phyloP scores from a whole-genome alignment of 768 basidiomycete species.

The Trametes cinnabarina region DNA sequence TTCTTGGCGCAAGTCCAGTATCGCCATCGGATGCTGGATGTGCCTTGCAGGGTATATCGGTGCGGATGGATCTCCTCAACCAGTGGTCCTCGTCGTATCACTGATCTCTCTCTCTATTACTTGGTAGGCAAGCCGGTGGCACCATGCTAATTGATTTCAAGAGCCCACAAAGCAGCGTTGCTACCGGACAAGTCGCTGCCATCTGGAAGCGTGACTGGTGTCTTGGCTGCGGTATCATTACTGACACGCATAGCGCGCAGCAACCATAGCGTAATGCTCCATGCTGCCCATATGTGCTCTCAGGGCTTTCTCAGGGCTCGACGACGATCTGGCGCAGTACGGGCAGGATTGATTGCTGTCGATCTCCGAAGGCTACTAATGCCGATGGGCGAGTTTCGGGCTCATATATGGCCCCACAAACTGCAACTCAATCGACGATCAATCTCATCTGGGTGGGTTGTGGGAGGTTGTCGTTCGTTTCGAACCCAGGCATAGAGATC shows the following conservation, averaged over 20 bases:
- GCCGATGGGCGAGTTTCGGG: neutral
- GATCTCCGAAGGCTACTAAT: neutral
- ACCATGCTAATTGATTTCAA: slow-evolving; percentile 51
- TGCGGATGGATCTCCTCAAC: slow-evolving; percentile 22
- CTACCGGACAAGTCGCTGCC: slow-evolving; percentile 78
- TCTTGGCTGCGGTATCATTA: slow-evolving; percentile 78
- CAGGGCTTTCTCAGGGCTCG: too few relatives aligned
- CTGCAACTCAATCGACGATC: slow-evolving; percentile 22
- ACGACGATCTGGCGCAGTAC: too few relatives aligned
- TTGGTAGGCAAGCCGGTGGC: slow-evolving; percentile 23
- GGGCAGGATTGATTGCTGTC: too few relatives aligned
- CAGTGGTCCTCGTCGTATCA: too few relatives aligned
- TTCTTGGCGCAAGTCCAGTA: slow-evolving; percentile 55
- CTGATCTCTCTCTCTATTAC: too few relatives aligned
- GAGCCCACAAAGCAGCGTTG: slow-evolving; percentile 62
- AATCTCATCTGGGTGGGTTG: slow-evolving; percentile 17
- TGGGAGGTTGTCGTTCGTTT: slow-evolving; percentile 9
- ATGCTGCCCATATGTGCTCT: neutral
- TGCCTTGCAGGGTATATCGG: slow-evolving; percentile 53
- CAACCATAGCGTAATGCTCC: neutral
- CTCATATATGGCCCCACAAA: slow-evolving; percentile 17
- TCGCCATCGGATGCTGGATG: slow-evolving; percentile 64
- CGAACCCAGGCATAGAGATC: slow-evolving; percentile 5
- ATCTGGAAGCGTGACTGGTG: slow-evolving; percentile 77
- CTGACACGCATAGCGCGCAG: neutral